phyloP scores from a whole-genome alignment of 805 yeast genomes.

The Candida sphagnicola region DNA sequence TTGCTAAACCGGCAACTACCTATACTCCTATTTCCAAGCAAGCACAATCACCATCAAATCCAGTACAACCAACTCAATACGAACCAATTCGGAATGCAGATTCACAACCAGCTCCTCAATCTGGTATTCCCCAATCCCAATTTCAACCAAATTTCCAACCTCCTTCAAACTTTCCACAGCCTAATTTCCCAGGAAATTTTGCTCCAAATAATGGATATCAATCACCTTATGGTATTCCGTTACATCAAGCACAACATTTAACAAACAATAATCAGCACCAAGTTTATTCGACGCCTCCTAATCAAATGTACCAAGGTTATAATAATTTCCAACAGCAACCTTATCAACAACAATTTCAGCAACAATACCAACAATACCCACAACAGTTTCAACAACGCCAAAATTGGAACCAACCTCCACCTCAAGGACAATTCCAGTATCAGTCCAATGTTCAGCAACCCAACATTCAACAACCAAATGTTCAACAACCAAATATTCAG shows the following conservation, averaged over 20 bases:
- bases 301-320: not conserved
- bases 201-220: conserved; percentile 5
- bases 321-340: conserved; percentile 5
- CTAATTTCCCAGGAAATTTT: conserved; percentile 1
- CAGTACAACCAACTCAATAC: not conserved
- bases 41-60: not conserved
- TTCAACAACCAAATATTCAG: conserved; percentile 6
- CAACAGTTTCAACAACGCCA: conserved; percentile 6
- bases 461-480: conserved; percentile 3
- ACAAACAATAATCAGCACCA: conserved; percentile 3
- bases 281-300: not conserved
- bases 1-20: conserved; percentile 4
- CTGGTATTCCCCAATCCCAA: not conserved
- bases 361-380: conserved; percentile 7
- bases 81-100: conserved; percentile 1
- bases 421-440: conserved; percentile 6
- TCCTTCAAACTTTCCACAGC: conserved; percentile 12
- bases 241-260: conserved; percentile 15
- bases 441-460: conserved; percentile 5
- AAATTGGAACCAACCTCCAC: conserved; percentile 1
- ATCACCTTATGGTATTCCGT: conserved; percentile 22
- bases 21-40: conserved; percentile 3
- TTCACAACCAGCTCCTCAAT: not conserved
- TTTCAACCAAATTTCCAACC: not conserved
- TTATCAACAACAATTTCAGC: conserved; percentile 7